Evolutionary conservation across 257 asterid species (phyloP).

Genomic region (Solanum medicagineum): DNA sequence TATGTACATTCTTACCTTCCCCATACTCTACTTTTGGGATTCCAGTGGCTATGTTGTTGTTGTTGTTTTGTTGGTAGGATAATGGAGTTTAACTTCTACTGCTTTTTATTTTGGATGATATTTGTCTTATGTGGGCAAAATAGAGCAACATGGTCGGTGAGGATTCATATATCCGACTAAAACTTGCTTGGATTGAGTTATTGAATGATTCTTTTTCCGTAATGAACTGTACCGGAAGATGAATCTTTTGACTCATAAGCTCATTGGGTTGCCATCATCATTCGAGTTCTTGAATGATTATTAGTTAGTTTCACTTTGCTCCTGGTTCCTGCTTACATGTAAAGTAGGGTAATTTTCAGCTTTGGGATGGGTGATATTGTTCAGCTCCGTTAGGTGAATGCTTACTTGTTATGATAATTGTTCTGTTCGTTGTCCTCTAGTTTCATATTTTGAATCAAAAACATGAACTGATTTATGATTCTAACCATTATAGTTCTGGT

Average conservation of each 20-base stretch:
- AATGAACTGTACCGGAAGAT: background rate
- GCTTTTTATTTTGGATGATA: background rate
- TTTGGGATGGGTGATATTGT: background rate
- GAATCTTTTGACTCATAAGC: background rate
- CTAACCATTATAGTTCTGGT: background rate
- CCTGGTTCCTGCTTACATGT: background rate
- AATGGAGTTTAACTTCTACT: background rate
- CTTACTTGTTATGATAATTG: background rate
- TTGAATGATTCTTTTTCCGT: background rate
- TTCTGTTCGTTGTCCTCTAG: background rate
- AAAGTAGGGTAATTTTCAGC: background rate
- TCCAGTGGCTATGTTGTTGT: background rate
- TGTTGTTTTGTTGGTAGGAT: background rate
- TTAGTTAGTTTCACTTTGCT: background rate
- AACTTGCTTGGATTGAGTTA: background rate
- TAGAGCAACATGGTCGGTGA: background rate
- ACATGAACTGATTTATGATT: background rate
- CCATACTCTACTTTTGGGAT: background rate
- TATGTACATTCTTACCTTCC: background rate
- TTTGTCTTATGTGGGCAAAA: background rate
- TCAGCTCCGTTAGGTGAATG: background rate
- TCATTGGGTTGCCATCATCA: background rate
- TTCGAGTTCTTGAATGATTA: background rate
- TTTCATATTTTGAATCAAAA: background rate
- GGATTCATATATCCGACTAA: background rate